Evolutionary conservation across 192 early-diverging fungal genomes (phyloP).

Genomic region (Coemansia asiatica): DNA sequence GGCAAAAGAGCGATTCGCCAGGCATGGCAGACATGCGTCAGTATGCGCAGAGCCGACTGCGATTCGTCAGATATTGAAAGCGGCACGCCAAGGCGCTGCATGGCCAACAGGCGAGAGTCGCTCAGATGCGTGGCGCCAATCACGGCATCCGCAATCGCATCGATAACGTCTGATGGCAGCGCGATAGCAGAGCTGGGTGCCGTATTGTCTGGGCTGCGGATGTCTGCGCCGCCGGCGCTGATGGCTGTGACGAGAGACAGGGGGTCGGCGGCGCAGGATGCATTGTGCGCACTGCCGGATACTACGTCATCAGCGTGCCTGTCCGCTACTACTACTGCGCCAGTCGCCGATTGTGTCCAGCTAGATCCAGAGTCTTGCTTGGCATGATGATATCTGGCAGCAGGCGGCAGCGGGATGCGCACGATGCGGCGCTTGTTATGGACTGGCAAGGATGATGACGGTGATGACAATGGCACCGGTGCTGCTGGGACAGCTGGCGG

Average conservation of each 20-base stretch:
- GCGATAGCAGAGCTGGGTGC: slow-evolving; percentile 8
- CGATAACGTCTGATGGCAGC: slow-evolving; percentile 39
- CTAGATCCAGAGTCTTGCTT: too few relatives aligned
- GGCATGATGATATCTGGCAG: neutral
- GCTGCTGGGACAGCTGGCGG: neutral
- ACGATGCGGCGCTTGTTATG: slow-evolving; percentile 7
- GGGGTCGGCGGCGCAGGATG: neutral
- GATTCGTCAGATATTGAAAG: slow-evolving; percentile 13
- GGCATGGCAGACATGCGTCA: slow-evolving; percentile 25
- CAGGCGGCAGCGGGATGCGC: slow-evolving; percentile 6
- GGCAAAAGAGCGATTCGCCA: slow-evolving; percentile 23
- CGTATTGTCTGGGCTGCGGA: too few relatives aligned
- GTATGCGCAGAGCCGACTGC: slow-evolving; percentile 17
- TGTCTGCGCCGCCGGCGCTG: neutral
- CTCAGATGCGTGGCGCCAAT: neutral
- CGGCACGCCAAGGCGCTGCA: slow-evolving; percentile 18
- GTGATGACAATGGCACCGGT: neutral
- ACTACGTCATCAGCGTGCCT: too few relatives aligned
- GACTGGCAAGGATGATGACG: neutral
- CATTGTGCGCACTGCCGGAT: neutral
- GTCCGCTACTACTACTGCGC: neutral
- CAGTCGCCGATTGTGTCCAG: neutral
- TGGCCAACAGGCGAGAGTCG: slow-evolving; percentile 10
- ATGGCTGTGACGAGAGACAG: neutral
- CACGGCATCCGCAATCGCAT: slow-evolving; percentile 25